phyloP scores from a whole-genome alignment of 495 filamentous ascomycete species.

The Cercophora newfieldiana region DNA sequence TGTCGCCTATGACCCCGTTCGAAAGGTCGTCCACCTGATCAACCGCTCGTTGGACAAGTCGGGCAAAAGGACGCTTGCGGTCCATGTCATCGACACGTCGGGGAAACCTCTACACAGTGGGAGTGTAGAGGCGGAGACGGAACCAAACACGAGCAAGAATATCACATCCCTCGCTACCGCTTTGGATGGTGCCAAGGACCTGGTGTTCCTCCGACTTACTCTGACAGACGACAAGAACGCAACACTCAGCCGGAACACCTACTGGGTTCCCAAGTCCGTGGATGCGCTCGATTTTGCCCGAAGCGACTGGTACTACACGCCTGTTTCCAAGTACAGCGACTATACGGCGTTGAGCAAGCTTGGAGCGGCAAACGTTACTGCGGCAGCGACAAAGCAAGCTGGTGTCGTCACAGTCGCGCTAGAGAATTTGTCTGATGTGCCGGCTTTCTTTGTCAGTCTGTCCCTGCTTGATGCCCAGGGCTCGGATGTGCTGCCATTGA shows the following conservation, averaged over 20 bases:
- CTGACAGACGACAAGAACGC: constrained; percentile 38
- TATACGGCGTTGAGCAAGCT: constrained; percentile 51
- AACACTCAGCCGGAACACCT: constrained; percentile 59
- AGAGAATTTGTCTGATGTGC: constrained; percentile 53
- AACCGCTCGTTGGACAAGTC: constrained; percentile 51
- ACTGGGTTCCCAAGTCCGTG: constrained; percentile 55
- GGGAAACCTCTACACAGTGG: constrained; percentile 44
- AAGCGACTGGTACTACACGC: constrained; percentile 61
- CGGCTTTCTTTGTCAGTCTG: constrained; percentile 59
- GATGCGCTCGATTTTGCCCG: constrained; percentile 58
- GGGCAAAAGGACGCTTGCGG: constrained; percentile 44
- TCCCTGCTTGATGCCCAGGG: constrained; percentile 44
- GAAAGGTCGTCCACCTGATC: constrained; percentile 51
- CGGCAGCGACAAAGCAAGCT: constrained; percentile 17
- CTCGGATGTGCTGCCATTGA: constrained; percentile 51
- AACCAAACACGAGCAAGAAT: constrained; percentile 41
- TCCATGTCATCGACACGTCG: constrained; percentile 50
- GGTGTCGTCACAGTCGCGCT: constrained; percentile 35
- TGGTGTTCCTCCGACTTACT: constrained; percentile 54
- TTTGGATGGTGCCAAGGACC: constrained; percentile 40
- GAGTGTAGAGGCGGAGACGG: constrained; percentile 28
- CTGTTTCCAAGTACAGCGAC: constrained; percentile 54
- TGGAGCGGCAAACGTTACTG: constrained; percentile 37
- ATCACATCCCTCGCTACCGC: constrained; percentile 34
- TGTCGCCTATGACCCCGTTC: constrained; percentile 55